phyloP scores from a whole-genome alignment of 805 yeast species.

The Starmerella sirachaensis region DNA sequence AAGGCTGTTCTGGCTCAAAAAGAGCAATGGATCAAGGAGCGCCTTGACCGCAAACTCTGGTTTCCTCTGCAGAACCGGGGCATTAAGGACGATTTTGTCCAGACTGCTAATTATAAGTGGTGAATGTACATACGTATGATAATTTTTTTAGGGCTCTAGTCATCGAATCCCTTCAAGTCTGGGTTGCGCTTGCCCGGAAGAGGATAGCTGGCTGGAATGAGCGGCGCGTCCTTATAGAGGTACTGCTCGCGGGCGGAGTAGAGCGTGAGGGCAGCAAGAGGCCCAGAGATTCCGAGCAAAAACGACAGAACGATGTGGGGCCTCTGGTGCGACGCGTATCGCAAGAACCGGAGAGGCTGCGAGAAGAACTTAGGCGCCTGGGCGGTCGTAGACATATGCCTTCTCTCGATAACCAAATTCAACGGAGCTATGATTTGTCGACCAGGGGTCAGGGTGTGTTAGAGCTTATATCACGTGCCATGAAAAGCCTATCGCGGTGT shows the following conservation, averaged over 20 bases:
- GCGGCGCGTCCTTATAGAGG: conserved; percentile 51
- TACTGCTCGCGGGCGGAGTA: conserved; percentile 62
- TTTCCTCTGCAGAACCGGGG: conserved; percentile 29
- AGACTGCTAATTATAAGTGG: conserved; percentile 30
- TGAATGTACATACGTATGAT: conserved; percentile 7
- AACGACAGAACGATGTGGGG: conserved; percentile 63
- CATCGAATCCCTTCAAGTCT: conserved; percentile 29
- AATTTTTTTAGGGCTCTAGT: conserved; percentile 14
- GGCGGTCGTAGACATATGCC: too few relatives aligned
- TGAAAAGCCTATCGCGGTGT: too few relatives aligned
- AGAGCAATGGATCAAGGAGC: conserved; percentile 36
- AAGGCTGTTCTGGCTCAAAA: conserved; percentile 47
- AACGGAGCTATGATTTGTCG: too few relatives aligned
- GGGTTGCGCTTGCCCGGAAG: conserved; percentile 22
- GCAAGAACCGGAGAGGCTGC: conserved; percentile 31
- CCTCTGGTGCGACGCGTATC: conserved; percentile 63
- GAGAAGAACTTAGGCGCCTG: conserved; percentile 26
- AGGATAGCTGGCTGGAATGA: conserved; percentile 45
- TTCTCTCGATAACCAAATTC: too few relatives aligned
- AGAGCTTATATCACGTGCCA: too few relatives aligned
- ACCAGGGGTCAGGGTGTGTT: too few relatives aligned
- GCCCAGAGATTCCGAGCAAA: conserved; percentile 54
- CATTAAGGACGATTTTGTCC: conserved; percentile 31
- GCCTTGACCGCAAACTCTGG: conserved; percentile 42
- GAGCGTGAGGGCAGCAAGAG: conserved; percentile 44